Evolutionary conservation across 148 eudicot genomes (phyloP), one percentile per base, ranked within the genome.

Genomic region (Beta vulgaris): DNA sequence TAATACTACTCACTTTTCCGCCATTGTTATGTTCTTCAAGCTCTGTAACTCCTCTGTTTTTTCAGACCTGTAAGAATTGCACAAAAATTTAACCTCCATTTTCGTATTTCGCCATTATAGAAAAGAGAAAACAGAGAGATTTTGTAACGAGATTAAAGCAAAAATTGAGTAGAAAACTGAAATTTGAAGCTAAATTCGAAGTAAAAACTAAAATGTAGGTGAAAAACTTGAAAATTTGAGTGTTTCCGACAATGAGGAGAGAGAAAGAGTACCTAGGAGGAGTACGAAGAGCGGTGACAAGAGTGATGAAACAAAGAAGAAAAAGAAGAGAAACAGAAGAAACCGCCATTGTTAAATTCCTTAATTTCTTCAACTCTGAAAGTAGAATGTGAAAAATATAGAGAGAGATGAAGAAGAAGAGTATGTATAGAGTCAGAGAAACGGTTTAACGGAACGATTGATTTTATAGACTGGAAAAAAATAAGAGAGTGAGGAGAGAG

Each of bases 1-100:
- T 23, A 60, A 25, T 51, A 5, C 5, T 19, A 49, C 82, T 79
- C 29, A 83, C 85, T 25, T 62, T 25, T 75, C 62, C 78, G 83
- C 78, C 83, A 79, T 79, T 77, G 85, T 79, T 73, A 73, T 32
- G 78, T 79, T 79, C 75, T 79, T 83, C 69, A 74, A 76, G 85
- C 72, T 79, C 83, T 42, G 68, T 23, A 49, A 26, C 32, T 73
- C 66, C 75, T 73, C 83, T 37, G 44, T 68, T 68, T 60, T 63
- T 59, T 0, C 48, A 0, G 63, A 4, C 80, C 85, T 83, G 85
- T 28, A 72, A 63, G n/a, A 31, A 44, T 67, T 25, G 29, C 73
- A 15, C 77, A 44, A 15, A 73, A 53, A 53, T 39, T 25, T 2
- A 68, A 16, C 26, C 6, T 3, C 15, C n/a, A 7, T 64, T 10